Conservation (phyloP, 2,329 filamentous ascomycete genomes). For the Aspergillus hortae region DNA sequence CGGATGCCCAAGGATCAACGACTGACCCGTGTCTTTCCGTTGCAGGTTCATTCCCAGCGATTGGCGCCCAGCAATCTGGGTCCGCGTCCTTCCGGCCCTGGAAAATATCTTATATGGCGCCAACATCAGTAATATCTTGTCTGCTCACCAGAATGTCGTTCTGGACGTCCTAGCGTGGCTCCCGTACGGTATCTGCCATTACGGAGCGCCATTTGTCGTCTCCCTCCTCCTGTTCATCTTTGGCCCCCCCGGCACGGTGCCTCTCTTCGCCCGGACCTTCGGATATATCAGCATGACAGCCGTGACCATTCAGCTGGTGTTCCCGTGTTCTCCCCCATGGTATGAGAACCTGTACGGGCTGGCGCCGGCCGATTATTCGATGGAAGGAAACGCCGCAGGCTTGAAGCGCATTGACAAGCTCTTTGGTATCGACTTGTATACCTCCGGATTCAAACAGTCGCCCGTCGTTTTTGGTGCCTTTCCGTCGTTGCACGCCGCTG, state of each 20-base stretch:
- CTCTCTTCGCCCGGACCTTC: constrained; percentile 80
- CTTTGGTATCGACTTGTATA: constrained; percentile 90
- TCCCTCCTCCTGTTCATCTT: constrained; percentile 81
- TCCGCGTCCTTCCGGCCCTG: constrained; percentile 86
- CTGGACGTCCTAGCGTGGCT: constrained; percentile 90
- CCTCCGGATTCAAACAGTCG: constrained; percentile 83
- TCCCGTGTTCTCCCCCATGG: constrained; percentile 94
- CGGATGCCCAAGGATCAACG: not conserved
- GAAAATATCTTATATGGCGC: constrained; percentile 97
- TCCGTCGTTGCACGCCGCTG: constrained; percentile 85
- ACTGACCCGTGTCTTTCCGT: constrained; percentile 16
- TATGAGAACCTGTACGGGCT: constrained; percentile 92
- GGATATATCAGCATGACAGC: constrained; percentile 90
- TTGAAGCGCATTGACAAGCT: constrained; percentile 83
- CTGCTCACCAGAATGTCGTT: constrained; percentile 77
- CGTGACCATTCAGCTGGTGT: constrained; percentile 81
- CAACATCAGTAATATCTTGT: constrained; percentile 92
- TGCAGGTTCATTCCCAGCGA: constrained; percentile 80
- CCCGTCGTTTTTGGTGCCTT: constrained; percentile 94
- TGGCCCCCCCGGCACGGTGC: constrained; percentile 77
- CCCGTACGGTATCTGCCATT: constrained; percentile 88
- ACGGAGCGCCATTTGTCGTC: constrained; percentile 77
- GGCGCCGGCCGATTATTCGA: constrained; percentile 87
- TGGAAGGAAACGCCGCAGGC: constrained; percentile 83
- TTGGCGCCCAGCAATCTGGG: constrained; percentile 91